Conservation (phyloP, 2,329 filamentous ascomycete species). For the Colletotrichum sp. region DNA sequence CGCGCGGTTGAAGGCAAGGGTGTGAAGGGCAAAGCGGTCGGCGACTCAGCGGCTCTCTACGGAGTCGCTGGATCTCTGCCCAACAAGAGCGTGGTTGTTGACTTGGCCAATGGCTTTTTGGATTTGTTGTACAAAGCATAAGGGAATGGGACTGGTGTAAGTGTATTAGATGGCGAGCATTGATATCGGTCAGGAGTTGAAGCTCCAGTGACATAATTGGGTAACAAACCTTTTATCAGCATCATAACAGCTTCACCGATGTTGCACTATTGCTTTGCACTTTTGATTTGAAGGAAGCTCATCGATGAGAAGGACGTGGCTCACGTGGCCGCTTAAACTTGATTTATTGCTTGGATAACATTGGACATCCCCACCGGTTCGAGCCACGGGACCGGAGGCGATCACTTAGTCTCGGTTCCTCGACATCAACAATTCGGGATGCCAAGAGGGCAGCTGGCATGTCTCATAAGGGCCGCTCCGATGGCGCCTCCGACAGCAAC, state of each 20-base stretch:
- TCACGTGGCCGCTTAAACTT: background rate
- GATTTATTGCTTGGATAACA: background rate
- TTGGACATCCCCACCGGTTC: background rate
- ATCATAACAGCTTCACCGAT: background rate
- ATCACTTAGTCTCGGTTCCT: background rate
- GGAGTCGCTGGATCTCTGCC: slow-evolving; percentile 94
- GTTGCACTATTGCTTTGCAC: background rate
- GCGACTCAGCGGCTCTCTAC: slow-evolving; percentile 87
- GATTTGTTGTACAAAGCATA: slow-evolving; percentile 91
- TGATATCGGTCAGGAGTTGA: slow-evolving; percentile 7
- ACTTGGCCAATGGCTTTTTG: slow-evolving; percentile 88
- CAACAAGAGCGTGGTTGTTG: slow-evolving; percentile 93
- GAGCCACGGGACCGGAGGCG: background rate
- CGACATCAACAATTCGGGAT: background rate
- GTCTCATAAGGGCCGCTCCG: background rate
- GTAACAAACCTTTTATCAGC: background rate
- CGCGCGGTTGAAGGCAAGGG: slow-evolving; percentile 72
- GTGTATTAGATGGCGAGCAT: slow-evolving; percentile 9
- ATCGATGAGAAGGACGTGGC: background rate
- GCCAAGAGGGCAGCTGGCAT: background rate
- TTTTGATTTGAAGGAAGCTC: background rate
- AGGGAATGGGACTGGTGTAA: slow-evolving; percentile 21
- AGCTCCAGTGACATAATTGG: background rate
- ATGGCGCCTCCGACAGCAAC: background rate
- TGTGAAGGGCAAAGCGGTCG: slow-evolving; percentile 68